Conservation (phyloP, 2,329 filamentous ascomycete species). For the Bipolaris bicolor region DNA sequence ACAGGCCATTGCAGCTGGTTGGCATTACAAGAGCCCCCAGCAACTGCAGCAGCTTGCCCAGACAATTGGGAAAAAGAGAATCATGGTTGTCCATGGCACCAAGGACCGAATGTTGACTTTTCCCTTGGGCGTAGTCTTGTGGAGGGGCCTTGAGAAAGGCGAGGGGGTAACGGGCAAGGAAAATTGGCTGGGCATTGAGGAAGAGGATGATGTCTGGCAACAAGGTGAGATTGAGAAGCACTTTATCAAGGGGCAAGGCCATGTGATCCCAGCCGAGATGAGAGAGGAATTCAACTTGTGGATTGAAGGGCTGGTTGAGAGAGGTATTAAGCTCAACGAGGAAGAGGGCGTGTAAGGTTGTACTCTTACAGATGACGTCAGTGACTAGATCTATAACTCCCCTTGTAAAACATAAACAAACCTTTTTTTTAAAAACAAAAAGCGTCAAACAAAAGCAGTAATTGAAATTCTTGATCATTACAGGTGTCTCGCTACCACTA, state of each 20-base stretch:
- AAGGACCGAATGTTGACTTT: conserved; percentile 78
- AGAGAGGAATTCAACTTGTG: conserved; percentile 70
- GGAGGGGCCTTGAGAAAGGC: conserved; percentile 68
- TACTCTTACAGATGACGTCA: background rate
- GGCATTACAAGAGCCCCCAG: conserved; percentile 74
- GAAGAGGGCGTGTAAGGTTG: conserved; percentile 16
- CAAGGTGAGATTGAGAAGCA: conserved; percentile 59
- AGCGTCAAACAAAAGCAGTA: too few species aligned
- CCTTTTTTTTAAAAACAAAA: too few species aligned
- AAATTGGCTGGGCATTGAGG: conserved; percentile 42
- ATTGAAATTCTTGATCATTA: too few species aligned
- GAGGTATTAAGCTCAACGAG: conserved; percentile 56
- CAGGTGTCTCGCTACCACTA: too few species aligned
- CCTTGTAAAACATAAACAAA: too few species aligned
- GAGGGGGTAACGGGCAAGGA: conserved; percentile 41
- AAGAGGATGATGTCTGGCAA: conserved; percentile 43
- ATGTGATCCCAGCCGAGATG: conserved; percentile 76
- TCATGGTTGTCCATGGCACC: conserved; percentile 78
- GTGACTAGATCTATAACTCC: too few species aligned
- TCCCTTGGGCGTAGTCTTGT: conserved; percentile 71
- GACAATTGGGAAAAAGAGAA: conserved; percentile 72
- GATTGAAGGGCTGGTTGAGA: conserved; percentile 64
- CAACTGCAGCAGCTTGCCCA: conserved; percentile 72
- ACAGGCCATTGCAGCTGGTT: conserved; percentile 78
- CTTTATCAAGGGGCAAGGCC: conserved; percentile 74